Evolutionary conservation across 768 basidiomycete genomes (phyloP).

Genomic region (Roridomyces roridus): DNA sequence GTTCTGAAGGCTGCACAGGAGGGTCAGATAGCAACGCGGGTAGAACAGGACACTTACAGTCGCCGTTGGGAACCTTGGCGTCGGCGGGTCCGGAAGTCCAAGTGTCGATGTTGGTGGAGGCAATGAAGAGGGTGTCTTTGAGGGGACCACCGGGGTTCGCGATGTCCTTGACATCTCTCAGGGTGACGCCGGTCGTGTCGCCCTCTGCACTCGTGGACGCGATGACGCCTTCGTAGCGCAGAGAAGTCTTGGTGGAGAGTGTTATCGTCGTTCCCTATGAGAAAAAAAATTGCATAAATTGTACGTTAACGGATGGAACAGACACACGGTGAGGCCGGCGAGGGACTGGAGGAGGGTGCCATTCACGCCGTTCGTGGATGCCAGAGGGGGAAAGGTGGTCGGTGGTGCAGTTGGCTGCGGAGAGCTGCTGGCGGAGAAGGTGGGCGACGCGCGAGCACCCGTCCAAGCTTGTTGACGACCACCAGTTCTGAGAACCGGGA

Average conservation of each 20-base stretch:
- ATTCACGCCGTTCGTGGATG: slow-evolving; percentile 56
- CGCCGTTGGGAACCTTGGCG: slow-evolving; percentile 70
- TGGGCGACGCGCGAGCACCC: slow-evolving; percentile 71
- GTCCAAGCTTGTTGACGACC: slow-evolving; percentile 63
- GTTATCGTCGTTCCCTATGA: slow-evolving; percentile 79
- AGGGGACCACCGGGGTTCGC: slow-evolving; percentile 68
- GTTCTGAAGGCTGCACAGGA: slow-evolving; percentile 73
- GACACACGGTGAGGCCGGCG: slow-evolving; percentile 73
- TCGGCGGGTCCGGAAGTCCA: slow-evolving; percentile 81
- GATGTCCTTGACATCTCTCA: slow-evolving; percentile 82
- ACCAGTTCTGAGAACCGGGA: slow-evolving; percentile 29
- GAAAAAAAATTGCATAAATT: neutral
- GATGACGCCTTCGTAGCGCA: slow-evolving; percentile 79
- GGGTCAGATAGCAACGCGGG: slow-evolving; percentile 5
- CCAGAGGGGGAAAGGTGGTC: slow-evolving; percentile 50
- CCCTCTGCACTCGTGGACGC: slow-evolving; percentile 65
- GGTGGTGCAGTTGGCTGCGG: slow-evolving; percentile 43
- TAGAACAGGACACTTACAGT: slow-evolving; percentile 53
- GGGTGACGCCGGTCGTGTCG: slow-evolving; percentile 72
- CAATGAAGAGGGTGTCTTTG: slow-evolving; percentile 73
- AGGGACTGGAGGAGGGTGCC: slow-evolving; percentile 65
- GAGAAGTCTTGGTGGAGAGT: slow-evolving; percentile 70
- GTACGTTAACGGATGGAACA: slow-evolving; percentile 34
- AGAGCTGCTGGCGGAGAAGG: slow-evolving; percentile 58
- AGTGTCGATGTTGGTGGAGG: slow-evolving; percentile 72